Conservation (phyloP, 345 rosid species). For the Abelmoschus esculentus region DNA sequence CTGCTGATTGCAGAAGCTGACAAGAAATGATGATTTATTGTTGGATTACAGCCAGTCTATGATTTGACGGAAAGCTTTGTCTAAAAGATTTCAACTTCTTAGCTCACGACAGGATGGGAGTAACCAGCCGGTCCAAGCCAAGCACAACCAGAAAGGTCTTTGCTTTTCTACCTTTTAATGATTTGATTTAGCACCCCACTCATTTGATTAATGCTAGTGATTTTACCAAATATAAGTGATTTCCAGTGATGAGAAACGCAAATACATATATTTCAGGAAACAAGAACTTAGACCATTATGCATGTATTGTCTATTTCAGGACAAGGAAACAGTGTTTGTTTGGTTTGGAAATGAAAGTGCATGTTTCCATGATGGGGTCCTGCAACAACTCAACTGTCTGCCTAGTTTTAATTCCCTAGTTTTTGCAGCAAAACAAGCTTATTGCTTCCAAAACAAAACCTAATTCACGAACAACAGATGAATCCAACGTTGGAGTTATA, state of each 20-base stretch:
- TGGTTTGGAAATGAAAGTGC: slow-evolving; percentile 2
- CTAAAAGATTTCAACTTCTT: not conserved
- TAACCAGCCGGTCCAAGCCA: not conserved
- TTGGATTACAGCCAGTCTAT: not conserved
- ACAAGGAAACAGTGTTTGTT: not conserved
- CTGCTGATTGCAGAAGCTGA: slow-evolving; percentile 4
- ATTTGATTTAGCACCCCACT: not conserved
- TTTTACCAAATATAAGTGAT: not conserved
- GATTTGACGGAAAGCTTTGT: slow-evolving; percentile 3
- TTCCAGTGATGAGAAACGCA: not conserved
- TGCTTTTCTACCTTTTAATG: not conserved
- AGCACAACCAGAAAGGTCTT: not conserved
- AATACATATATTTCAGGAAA: no score
- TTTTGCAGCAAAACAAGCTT: not conserved
- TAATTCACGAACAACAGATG: not conserved
- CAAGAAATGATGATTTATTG: slow-evolving; percentile 7
- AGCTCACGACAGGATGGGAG: slow-evolving; percentile 8
- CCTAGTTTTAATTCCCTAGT: not conserved
- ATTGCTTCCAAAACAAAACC: not conserved
- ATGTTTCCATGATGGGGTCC: not conserved
- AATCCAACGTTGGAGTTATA: not conserved
- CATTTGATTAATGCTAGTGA: not conserved
- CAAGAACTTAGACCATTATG: no score
- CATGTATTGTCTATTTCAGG: not conserved
- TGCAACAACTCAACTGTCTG: not conserved